Conservation (phyloP, 768 basidiomycete species). For the Leccinum variicolor region DNA sequence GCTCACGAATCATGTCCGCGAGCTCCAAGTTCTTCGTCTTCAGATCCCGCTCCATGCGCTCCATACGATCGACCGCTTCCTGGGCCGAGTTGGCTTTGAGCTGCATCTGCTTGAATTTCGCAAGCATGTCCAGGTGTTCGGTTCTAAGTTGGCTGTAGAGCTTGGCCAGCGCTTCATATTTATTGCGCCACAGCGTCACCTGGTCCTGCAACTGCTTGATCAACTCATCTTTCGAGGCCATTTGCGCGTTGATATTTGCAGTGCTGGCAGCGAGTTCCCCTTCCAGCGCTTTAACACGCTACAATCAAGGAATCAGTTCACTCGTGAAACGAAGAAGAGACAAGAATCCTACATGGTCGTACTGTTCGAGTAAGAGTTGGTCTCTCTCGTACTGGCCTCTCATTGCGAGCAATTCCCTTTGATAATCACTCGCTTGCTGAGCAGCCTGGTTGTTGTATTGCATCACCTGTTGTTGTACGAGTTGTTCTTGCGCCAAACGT, state of each 20-base stretch:
- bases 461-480: conserved; percentile 80
- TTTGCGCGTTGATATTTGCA: conserved; percentile 78
- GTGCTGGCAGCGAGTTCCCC: conserved; percentile 76
- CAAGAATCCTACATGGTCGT: conserved; percentile 69
- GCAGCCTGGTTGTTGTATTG: conserved; percentile 75
- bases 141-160: conserved; percentile 97
- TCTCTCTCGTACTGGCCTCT: conserved; percentile 97
- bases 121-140: conserved; percentile 95
- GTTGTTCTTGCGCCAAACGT: conserved; percentile 82
- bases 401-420: conserved; percentile 89
- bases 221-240: conserved; percentile 90
- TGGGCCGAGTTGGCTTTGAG: conserved; percentile 98
- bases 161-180: conserved; percentile 98
- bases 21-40: conserved; percentile 98
- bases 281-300: conserved; percentile 96
- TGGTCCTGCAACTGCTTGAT: conserved; percentile 96
- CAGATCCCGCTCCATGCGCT: conserved; percentile 96
- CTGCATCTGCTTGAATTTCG: conserved; percentile 96
- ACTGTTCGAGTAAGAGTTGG: conserved; percentile 96
- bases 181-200: conserved; percentile 94
- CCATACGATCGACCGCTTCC: conserved; percentile 97
- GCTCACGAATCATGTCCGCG: conserved; percentile 98
- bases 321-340: neutral
- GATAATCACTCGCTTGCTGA: conserved; percentile 76
- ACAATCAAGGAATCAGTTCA: conserved; percentile 9